phyloP scores from a whole-genome alignment of 768 basidiomycete genomes.

The Gymnopilus dilepis region DNA sequence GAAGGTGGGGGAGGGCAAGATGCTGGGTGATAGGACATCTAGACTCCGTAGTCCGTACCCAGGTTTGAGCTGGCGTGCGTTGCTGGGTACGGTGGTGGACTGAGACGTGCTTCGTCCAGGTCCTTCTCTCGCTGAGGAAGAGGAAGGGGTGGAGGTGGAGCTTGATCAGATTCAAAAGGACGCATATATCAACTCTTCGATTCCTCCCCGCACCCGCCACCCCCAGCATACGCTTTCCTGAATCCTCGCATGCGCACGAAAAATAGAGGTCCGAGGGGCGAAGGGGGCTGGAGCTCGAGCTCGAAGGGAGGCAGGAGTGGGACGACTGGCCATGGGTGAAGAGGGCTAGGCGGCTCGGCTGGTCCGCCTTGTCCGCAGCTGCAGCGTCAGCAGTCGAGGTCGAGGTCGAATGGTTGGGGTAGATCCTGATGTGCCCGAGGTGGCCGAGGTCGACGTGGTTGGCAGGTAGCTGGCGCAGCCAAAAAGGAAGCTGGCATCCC shows the following conservation, averaged over 20 bases:
- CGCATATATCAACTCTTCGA: constrained; percentile 7
- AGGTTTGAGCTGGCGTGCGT: not conserved
- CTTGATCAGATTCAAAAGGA: not conserved
- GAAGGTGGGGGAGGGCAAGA: constrained; percentile 20
- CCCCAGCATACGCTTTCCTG: not conserved
- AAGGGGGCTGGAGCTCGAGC: constrained; percentile 35
- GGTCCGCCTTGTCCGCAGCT: no score
- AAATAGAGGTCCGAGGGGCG: constrained; percentile 30
- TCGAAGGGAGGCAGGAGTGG: constrained; percentile 33
- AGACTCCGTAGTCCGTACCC: not conserved
- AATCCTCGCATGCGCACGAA: constrained; percentile 4
- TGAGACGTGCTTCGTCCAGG: not conserved
- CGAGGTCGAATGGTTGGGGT: no score
- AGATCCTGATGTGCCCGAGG: no score
- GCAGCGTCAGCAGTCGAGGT: no score
- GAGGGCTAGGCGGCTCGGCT: not conserved
- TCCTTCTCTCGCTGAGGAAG: no score
- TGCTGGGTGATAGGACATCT: constrained; percentile 11
- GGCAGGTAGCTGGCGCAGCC: no score
- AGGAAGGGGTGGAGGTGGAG: no score
- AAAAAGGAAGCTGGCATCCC: not conserved
- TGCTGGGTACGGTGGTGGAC: not conserved
- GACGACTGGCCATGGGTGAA: not conserved
- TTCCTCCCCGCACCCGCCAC: no score
- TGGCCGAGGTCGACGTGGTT: no score